A percentile compares a stretch with the other conserved stretches of the same genome.
Evolutionary conservation across 495 filamentous ascomycete species (phyloP).

Genomic region (Clavariopsis aquatica): DNA sequence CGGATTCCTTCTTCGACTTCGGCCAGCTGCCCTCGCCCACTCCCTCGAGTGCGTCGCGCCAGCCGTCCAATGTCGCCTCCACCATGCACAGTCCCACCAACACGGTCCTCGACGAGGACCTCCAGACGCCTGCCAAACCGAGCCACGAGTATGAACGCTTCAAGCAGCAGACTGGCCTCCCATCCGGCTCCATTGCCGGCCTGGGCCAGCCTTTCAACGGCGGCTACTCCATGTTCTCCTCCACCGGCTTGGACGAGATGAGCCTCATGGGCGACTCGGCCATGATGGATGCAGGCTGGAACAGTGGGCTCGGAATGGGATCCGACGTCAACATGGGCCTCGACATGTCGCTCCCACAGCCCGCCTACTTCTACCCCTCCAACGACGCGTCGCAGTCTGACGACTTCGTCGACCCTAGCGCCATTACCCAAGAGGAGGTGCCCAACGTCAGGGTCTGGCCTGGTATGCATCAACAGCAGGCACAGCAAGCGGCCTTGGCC

Average conservation of each 20-base stretch:
- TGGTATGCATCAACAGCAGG: conserved; percentile 79
- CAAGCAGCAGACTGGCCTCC: conserved; percentile 87
- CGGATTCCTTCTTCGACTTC: conserved; percentile 47
- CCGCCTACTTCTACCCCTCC: conserved; percentile 52
- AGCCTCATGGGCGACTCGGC: conserved; percentile 41
- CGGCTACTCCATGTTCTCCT: conserved; percentile 51
- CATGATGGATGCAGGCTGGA: conserved; percentile 35
- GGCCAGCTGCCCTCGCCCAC: conserved; percentile 37
- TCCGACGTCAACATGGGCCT: conserved; percentile 59
- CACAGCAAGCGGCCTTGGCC: conserved; percentile 70
- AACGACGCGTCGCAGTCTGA: conserved; percentile 31
- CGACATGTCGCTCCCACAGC: conserved; percentile 52
- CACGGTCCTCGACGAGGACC: conserved; percentile 43
- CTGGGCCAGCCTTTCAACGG: conserved; percentile 63
- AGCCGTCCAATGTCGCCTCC: conserved; percentile 26
- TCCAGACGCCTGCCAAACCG: conserved; percentile 68
- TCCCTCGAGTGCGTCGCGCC: conserved; percentile 22
- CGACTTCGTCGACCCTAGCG: conserved; percentile 70
- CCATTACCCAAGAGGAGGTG: conserved; percentile 61
- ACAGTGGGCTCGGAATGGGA: conserved; percentile 56
- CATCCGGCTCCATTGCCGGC: conserved; percentile 72
- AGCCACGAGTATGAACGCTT: conserved; percentile 92
- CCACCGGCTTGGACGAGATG: conserved; percentile 51
- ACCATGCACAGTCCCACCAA: conserved; percentile 36
- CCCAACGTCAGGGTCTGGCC: conserved; percentile 73